Evolutionary conservation across 2,329 filamentous ascomycete genomes (phyloP), one percentile per base, ranked within the genome.

Genomic region (Fusarium algeriense): DNA sequence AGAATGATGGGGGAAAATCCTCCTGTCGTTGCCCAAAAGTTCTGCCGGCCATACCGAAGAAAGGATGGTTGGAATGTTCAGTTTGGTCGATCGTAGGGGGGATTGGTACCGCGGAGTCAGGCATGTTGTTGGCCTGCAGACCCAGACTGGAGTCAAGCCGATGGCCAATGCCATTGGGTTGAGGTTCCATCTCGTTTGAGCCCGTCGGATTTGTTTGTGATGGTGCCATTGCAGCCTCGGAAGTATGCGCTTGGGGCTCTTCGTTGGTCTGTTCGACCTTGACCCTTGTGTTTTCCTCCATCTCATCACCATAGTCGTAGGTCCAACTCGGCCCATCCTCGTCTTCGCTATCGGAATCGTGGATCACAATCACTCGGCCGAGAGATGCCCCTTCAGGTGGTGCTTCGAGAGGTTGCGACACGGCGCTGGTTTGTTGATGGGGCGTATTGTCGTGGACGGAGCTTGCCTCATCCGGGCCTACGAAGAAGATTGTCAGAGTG

Each of bases 51-150:
- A 23, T 23, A 23, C 23, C 23, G 23, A 23, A 23, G 23, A 23
- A 23, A 23, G 23, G 23, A 23, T 23, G 1, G 23, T 23, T 23
- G 5, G 23, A 23, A 23, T 23, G 23, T 23, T 23, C 6, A 2
- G 9, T 17, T 6, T n/a, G 19, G 19, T 30, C 20, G 11, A 5
- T 4, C 4, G 32, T 4, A 15, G 32, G 20, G 4, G 48, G 14
- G 15, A 3, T 8, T n/a, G 17, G 48, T 1, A 1, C 4, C 1
- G 6, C 0, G 14, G 32, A 6, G 7, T 26, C 6, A 12, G 14
- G 48, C 1, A 50, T 4, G 3, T 8, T 32, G 2, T 26, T 50
- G 20, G 20, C 17, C 23, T 35, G 20, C 6, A 37, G 8, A 0
- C 15, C 8, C 4, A 32, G 12, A 7, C 0, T 0, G 8, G 17